Conservation (phyloP, 352 stramenopile genomes). For the Pythium aquatile region DNA sequence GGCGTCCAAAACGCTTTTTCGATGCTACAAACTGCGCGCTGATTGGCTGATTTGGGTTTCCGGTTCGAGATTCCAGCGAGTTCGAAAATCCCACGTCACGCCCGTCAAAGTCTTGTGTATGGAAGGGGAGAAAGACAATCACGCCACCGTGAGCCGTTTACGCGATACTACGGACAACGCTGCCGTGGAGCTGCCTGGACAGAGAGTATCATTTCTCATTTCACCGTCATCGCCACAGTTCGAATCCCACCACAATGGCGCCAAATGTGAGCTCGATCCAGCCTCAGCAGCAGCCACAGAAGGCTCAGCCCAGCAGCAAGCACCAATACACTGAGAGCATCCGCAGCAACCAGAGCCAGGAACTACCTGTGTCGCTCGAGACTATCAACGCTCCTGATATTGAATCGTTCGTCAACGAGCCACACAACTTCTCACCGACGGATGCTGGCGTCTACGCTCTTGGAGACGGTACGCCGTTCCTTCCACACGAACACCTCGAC, state of each 20-base stretch:
- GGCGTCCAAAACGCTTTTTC: neutral
- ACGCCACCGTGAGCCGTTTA: neutral
- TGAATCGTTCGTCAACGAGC: slow-evolving; percentile 21
- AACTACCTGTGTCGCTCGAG: slow-evolving; percentile 13
- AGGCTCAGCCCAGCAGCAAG: neutral
- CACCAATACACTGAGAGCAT: neutral
- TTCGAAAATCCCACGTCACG: neutral
- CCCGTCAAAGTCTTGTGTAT: slow-evolving; percentile 1
- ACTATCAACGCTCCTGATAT: slow-evolving; percentile 7
- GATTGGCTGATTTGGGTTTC: slow-evolving; percentile 8
- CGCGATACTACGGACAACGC: neutral
- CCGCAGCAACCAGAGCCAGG: neutral
- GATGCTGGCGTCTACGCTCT: slow-evolving; percentile 20
- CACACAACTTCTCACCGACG: slow-evolving; percentile 18
- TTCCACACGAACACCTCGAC: slow-evolving; percentile 14
- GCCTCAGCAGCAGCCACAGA: slow-evolving; percentile 2
- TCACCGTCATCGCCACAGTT: neutral
- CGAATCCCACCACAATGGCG: neutral
- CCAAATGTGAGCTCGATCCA: slow-evolving; percentile 2
- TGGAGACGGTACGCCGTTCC: slow-evolving; percentile 12
- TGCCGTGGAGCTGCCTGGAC: neutral
- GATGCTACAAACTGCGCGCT: slow-evolving; percentile 7
- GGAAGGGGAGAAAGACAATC: neutral
- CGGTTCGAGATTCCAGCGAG: slow-evolving; percentile 6
- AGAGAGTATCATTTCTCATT: neutral